A percentile compares a stretch with the other conserved stretches of the same genome.
These are phyloP conservation scores for Rosa rugosa DNA, from an alignment of 306 rosid species.

Conservation along the genomic window DNA sequence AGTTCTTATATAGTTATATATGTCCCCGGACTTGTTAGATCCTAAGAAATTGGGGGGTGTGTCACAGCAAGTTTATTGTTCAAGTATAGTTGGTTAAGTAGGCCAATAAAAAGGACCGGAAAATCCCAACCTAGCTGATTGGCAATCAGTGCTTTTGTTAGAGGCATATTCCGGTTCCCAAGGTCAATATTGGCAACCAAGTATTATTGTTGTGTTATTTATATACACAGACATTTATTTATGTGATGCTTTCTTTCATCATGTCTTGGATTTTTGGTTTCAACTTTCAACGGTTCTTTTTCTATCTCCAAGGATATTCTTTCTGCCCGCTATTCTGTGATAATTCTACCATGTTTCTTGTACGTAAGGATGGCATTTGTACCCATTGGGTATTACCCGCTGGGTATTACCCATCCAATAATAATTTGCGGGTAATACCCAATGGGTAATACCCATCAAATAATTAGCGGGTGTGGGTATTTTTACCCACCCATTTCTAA, in stretches of 20 bases:
- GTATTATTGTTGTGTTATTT: not conserved
- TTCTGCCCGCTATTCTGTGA: not conserved
- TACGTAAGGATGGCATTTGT: too few relatives aligned
- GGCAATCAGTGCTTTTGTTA: conserved; percentile 13
- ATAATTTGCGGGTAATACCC: too few relatives aligned
- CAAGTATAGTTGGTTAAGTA: not conserved
- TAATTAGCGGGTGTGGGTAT: too few relatives aligned
- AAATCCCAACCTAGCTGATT: conserved; percentile 12
- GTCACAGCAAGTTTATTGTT: not conserved
- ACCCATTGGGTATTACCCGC: too few relatives aligned
- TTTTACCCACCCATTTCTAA: too few relatives aligned
- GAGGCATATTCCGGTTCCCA: conserved; percentile 23
- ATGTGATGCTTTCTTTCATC: not conserved
- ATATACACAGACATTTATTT: not conserved
- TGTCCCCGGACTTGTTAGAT: conserved; percentile 13
- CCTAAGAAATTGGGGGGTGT: not conserved
- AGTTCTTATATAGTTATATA: not conserved
- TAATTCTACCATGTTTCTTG: not conserved
- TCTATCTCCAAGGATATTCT: not conserved
- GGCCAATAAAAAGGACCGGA: conserved; percentile 31
- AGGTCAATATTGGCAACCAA: not conserved
- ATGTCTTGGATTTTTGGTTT: not conserved
- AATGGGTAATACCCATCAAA: too few relatives aligned
- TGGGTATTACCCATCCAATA: too few relatives aligned
- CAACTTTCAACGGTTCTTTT: not conserved